Evolutionary conservation across 108 stramenopile genomes (phyloP).

Genomic region (Fragilariopsis cylindrus): DNA sequence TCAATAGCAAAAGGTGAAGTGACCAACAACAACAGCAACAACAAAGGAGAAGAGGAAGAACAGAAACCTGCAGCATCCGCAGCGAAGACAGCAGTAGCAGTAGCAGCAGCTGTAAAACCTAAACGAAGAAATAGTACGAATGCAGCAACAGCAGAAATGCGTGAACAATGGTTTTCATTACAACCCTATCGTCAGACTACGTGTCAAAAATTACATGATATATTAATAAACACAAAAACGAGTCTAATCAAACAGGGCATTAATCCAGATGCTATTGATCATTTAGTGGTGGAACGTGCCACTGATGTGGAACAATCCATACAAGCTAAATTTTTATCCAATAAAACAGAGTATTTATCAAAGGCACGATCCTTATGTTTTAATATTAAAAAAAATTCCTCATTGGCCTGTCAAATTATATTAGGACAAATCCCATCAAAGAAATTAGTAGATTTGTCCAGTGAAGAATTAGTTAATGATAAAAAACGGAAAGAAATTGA

Average conservation of each 20-base stretch:
- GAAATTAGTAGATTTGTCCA: conserved; percentile 60
- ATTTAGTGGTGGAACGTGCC: conserved; percentile 60
- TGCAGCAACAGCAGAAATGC: conserved; percentile 23
- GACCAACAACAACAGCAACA: conserved; percentile 15
- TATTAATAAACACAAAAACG: conserved; percentile 48
- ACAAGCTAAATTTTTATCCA: conserved; percentile 37
- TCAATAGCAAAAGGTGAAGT: conserved; percentile 56
- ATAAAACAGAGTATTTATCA: conserved; percentile 61
- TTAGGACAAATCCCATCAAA: conserved; percentile 59
- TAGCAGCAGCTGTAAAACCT: conserved; percentile 26
- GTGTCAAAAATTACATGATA: conserved; percentile 66
- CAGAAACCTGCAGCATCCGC: conserved; percentile 17
- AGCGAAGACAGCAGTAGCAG: conserved; percentile 21
- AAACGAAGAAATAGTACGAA: conserved; percentile 26
- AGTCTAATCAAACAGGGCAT: conserved; percentile 62
- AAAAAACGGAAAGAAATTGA: conserved; percentile 66
- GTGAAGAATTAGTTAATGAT: conserved; percentile 70
- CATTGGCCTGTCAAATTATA: conserved; percentile 58
- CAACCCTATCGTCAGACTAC: conserved; percentile 67
- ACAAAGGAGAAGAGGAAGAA: conserved; percentile 7
- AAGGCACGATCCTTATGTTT: conserved; percentile 82
- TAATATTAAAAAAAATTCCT: conserved; percentile 84
- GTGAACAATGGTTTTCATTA: conserved; percentile 65
- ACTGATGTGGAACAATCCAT: conserved; percentile 75
- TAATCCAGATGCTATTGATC: conserved; percentile 66